phyloP scores from a whole-genome alignment of 768 basidiomycete genomes.

The Lactifluus echinatus region DNA sequence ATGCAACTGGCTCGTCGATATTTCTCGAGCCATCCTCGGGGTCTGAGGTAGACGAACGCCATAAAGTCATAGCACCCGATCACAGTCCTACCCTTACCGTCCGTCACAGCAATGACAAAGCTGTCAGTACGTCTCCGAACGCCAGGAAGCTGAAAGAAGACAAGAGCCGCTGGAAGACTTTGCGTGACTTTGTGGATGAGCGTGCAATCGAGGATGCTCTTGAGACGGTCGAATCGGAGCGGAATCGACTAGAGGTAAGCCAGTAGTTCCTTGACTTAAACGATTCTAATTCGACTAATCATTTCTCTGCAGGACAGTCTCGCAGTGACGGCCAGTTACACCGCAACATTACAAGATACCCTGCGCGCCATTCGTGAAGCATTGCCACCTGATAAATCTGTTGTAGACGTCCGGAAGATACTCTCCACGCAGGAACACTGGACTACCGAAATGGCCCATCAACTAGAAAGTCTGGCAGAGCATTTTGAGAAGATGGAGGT shows the following conservation, averaged over 20 bases:
- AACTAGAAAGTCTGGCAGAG: slow-evolving; percentile 59
- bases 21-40: slow-evolving; percentile 68
- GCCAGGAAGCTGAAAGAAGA: slow-evolving; percentile 29
- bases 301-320: slow-evolving; percentile 44
- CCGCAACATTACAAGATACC: slow-evolving; percentile 49
- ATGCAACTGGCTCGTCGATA: slow-evolving; percentile 58
- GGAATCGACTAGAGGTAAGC: slow-evolving; percentile 58
- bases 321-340: slow-evolving; percentile 55
- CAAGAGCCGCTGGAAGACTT: slow-evolving; percentile 64
- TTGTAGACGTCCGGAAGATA: slow-evolving; percentile 39
- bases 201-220: slow-evolving; percentile 67
- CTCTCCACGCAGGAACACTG: slow-evolving; percentile 49
- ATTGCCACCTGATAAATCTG: slow-evolving; percentile 34
- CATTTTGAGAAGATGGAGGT: slow-evolving; percentile 74
- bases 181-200: slow-evolving; percentile 83
- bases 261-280: not conserved
- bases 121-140: slow-evolving; percentile 11
- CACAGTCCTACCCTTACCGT: slow-evolving; percentile 40
- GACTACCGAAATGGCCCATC: slow-evolving; percentile 59
- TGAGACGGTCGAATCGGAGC: slow-evolving; percentile 65
- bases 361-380: slow-evolving; percentile 48
- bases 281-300: slow-evolving; percentile 27
- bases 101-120: slow-evolving; percentile 20
- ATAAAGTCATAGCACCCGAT: slow-evolving; percentile 19
- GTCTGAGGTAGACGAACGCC: slow-evolving; percentile 25